Evolutionary conservation across 371 early-diverging fungal genomes (phyloP).

Genomic region (Rhizopus sp.): DNA sequence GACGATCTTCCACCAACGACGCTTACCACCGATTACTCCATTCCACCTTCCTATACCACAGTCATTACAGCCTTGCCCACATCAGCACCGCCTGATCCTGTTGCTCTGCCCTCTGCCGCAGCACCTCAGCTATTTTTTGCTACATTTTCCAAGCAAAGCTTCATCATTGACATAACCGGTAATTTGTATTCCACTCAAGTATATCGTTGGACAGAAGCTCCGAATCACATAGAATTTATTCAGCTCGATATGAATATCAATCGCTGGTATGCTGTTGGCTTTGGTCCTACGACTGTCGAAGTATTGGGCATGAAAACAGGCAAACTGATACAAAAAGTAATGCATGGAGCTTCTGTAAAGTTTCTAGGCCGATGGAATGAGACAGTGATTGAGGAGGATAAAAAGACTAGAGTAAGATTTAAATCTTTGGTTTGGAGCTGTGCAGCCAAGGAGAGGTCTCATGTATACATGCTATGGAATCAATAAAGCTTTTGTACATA

Average conservation of each 20-base stretch:
- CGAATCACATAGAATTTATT: conserved; percentile 43
- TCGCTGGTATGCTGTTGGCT: conserved; percentile 45
- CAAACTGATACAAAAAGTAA: conserved; percentile 29
- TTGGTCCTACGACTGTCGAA: conserved; percentile 37
- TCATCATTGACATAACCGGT: conserved; percentile 42
- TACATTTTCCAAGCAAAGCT: conserved; percentile 43
- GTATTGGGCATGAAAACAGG: conserved; percentile 34
- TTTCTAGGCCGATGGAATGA: conserved; percentile 39
- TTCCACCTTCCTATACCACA: conserved; percentile 46
- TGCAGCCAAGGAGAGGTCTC: conserved; percentile 19
- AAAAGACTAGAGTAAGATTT: conserved; percentile 12
- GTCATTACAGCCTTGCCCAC: conserved; percentile 31
- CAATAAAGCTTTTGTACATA: conserved; percentile 1
- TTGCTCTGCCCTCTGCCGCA: conserved; percentile 38
- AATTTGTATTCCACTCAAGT: conserved; percentile 41
- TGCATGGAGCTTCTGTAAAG: conserved; percentile 40
- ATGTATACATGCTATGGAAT: conserved; percentile 28
- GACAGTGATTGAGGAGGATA: not conserved
- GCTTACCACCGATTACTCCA: conserved; percentile 38
- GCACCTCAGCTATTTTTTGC: conserved; percentile 52
- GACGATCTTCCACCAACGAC: conserved; percentile 36
- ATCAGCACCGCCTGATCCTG: conserved; percentile 36
- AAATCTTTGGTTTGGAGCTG: conserved; percentile 23
- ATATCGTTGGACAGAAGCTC: conserved; percentile 40
- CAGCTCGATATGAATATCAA: conserved; percentile 8